Evolutionary conservation across 2,329 filamentous ascomycete genomes (phyloP), one percentile per base, ranked within the genome.

Genomic region (Xylariaceae sp.): DNA sequence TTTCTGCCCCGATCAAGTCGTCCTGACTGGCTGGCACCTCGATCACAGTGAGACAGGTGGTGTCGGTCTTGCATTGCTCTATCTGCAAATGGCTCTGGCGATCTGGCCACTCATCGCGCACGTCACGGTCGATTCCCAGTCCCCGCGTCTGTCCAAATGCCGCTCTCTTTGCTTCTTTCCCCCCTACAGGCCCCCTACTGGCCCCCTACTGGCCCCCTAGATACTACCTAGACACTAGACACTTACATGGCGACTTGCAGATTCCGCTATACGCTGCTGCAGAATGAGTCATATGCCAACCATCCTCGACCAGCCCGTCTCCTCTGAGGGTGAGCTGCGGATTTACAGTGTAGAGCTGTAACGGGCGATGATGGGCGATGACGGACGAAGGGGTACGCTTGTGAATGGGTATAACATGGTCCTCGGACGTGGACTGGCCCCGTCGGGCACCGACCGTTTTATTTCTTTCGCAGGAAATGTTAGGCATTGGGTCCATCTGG

Each of bases 261-360:
- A 60, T 59, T 39, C 55, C 63, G 48, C 62, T 60, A 63, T 52
- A 52, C 32, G 44, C 52, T 42, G 41, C 62, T 58, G 54, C 53
- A 65, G 54, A 60, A 62, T 67, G 66, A 67, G 62, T 67, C 65
- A 69, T 62, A 63, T 56, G 55, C 67, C 65, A 68, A 68, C 65
- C 66, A 64, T 66, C 56, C 53, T 60, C 54, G 54, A 59, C 55
- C 40, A 58, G 56, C 55, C 55, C 59, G 60, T 54, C 55, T 50
- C 49, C 68, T 66, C 61, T 68, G 66, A 68, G 58, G 61, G 47
- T 59, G 62, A 61, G 54, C 54, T 53, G 54, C 54, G 48, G 57
- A 60, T 49, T 19, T 58, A 53, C 53, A 48, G 54, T 32, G 53
- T 49, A 57, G 35, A 54, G 54, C 59, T 45, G 40, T 50, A 57